Conservation (phyloP, 345 rosid species). For the Camelina hispida region DNA sequence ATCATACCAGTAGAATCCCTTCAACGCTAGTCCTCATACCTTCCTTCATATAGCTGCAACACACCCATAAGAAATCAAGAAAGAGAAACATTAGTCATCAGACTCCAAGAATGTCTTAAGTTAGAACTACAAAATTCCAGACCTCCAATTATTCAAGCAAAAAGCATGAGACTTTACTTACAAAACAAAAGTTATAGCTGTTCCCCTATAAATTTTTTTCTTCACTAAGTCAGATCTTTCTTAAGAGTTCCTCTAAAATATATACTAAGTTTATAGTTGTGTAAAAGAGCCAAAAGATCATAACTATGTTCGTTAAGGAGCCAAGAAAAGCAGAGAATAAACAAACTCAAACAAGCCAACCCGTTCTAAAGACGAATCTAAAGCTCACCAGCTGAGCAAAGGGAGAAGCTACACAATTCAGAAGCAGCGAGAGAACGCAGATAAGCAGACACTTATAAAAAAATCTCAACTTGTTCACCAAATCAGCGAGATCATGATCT, state of each 20-base stretch:
- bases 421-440: constrained; percentile 7
- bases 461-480: neutral
- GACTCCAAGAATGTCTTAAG: neutral
- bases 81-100: constrained; percentile 24
- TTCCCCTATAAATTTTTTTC: neutral
- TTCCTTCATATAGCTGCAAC: constrained; percentile 87
- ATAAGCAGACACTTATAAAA: neutral
- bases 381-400: neutral
- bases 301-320: neutral
- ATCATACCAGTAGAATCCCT: constrained; percentile 86
- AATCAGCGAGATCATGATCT: constrained; percentile 33
- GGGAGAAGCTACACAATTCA: constrained; percentile 14
- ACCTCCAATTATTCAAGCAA: constrained; percentile 6
- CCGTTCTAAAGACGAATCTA: constrained; percentile 1
- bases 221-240: neutral
- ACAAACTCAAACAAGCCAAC: neutral
- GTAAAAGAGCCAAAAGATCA: neutral
- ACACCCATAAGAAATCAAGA: constrained; percentile 20
- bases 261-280: neutral
- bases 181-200: neutral
- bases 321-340: neutral
- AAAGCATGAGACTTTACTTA: constrained; percentile 1
- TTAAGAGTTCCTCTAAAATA: neutral
- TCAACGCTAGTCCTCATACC: constrained; percentile 98
- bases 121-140: neutral